Evolutionary conservation across 192 early-diverging fungal genomes (phyloP), one percentile per base, ranked within the genome.

Genomic region (Bifiguratus adelaidae): DNA sequence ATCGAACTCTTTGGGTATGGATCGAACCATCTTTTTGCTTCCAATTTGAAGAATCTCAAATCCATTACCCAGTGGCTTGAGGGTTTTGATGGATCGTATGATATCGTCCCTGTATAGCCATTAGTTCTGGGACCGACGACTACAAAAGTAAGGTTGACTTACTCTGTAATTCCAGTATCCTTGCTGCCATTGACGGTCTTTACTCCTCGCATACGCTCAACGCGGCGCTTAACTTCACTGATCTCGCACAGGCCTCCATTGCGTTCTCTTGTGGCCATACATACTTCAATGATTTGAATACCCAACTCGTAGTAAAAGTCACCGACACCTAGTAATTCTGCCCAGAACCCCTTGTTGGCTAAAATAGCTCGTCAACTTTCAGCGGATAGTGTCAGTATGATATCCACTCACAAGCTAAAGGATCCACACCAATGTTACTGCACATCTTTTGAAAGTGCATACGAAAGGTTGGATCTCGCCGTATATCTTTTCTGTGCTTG

Each of bases 221-320:
- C 63, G 32, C 74, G 60, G 15, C 68, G 63, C 27, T 78, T 81
- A 28, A 98, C 64, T 34, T 95, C 92, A 7, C 67, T 72, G 5
- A 98, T 36, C 15, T 90, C 91, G 48, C 95, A 88, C 18, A 98
- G 65, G 2, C 95, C 95, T 5, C 95, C 95, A 58, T 94, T 96
- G 15, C 77, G 52, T 21, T 76, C 75, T 36, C 92, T 55, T 1
- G 90, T 92, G 19, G 80, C 74, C 8, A 95, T 76, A 53, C 93
- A 98, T 0, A 88, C 79, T 42, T 93, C 89, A 33, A 85, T 85
- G 26, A 95, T 86, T 45, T 94, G 92, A n/a, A 97, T 81, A 0
- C 82, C 88, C 3, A 98, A 72, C 41, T 96, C 91, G 53, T 91
- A 95, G 65, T 98, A 98, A 67, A 98, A 98, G 58, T 96, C 92